Evolutionary conservation across 306 rosid species (phyloP).

Genomic region (Clitoria ternatea): DNA sequence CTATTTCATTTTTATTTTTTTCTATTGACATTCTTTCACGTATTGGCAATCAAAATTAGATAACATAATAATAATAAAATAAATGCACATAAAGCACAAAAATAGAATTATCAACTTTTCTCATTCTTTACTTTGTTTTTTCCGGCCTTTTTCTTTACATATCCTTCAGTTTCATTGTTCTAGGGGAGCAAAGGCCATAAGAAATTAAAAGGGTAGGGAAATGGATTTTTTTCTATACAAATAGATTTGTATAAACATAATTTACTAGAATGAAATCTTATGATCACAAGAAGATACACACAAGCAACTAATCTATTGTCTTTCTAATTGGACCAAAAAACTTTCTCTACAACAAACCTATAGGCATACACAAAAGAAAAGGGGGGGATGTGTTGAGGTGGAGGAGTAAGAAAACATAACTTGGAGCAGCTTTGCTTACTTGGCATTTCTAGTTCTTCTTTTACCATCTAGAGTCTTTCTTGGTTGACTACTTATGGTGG

Average conservation of each 20-base stretch:
- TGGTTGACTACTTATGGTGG: conserved; percentile 35
- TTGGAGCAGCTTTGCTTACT: conserved; percentile 37
- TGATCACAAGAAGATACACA: conserved; percentile 33
- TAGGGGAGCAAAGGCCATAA: background rate
- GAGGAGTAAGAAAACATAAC: conserved; percentile 20
- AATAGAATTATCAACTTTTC: background rate
- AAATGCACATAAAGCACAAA: background rate
- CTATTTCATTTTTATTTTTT: background rate
- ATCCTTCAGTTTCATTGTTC: background rate
- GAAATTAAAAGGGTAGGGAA: background rate
- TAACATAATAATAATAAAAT: background rate
- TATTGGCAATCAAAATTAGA: background rate
- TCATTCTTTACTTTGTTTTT: background rate
- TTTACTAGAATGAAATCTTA: conserved; percentile 16
- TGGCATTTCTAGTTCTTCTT: conserved; percentile 48
- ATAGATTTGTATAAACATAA: conserved; percentile 1
- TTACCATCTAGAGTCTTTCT: conserved; percentile 58
- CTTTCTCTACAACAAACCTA: conserved; percentile 26
- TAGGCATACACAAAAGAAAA: conserved; percentile 16
- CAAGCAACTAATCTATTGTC: conserved; percentile 35
- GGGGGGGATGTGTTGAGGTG: background rate
- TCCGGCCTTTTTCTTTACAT: background rate
- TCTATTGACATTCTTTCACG: background rate
- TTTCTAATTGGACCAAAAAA: conserved; percentile 4
- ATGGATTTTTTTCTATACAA: background rate